phyloP scores from a whole-genome alignment of 2,329 filamentous ascomycete genomes.

The Phyllosticta citriasiana region DNA sequence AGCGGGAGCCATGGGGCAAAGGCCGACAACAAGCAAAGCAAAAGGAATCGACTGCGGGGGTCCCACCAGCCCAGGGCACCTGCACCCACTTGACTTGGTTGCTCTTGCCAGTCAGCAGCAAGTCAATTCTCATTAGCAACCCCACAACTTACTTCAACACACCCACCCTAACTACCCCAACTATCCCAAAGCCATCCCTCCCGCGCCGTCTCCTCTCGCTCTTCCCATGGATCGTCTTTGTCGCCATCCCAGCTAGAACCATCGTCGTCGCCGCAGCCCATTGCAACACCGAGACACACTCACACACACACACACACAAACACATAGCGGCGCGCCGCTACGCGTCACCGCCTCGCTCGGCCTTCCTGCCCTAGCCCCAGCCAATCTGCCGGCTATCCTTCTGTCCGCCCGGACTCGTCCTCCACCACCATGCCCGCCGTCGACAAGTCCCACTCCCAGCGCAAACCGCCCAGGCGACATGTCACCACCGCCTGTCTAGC shows the following conservation, averaged over 20 bases:
- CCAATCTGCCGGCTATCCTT: conserved; percentile 2
- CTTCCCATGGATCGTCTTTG: neutral
- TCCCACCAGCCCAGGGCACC: neutral
- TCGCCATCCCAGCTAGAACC: neutral
- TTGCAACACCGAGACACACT: neutral
- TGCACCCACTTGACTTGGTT: neutral
- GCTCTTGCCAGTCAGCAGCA: neutral
- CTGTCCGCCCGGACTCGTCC: neutral
- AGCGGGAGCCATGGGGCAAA: neutral
- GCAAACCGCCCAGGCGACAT: conserved; percentile 7
- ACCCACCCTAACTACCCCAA: neutral
- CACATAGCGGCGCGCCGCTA: neutral
- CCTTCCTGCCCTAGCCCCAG: neutral
- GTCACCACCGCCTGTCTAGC: conserved; percentile 11
- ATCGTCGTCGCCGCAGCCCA: neutral
- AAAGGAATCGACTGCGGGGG: neutral
- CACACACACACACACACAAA: neutral
- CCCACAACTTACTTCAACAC: neutral
- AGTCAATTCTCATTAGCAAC: neutral
- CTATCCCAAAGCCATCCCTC: neutral
- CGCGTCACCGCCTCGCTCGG: neutral
- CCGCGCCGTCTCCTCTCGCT: neutral
- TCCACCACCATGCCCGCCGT: conserved; percentile 5
- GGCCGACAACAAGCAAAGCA: neutral
- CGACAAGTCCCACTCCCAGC: neutral